A percentile compares a stretch with the other conserved stretches of the same genome.
Evolutionary conservation across 495 filamentous ascomycete genomes (phyloP).

Genomic region (Friedmanniomyces simplex): DNA sequence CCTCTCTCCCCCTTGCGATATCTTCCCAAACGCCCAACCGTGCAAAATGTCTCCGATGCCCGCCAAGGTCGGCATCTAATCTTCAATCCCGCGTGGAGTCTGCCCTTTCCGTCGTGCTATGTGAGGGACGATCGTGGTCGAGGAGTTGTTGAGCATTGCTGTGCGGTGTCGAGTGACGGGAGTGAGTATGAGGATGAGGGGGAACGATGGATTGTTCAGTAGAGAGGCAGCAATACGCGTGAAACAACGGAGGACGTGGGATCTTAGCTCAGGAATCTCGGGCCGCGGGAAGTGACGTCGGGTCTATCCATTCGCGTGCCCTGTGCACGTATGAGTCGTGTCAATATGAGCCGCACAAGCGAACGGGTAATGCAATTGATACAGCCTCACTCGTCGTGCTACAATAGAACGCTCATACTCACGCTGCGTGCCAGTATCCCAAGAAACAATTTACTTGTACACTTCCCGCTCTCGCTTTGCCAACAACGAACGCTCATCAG

Average conservation of each 20-base stretch:
- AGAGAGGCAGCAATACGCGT: background rate
- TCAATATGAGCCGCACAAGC: too few species aligned
- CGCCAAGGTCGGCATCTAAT: background rate
- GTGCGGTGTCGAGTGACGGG: background rate
- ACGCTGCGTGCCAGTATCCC: background rate
- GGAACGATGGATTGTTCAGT: background rate
- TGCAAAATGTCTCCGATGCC: background rate
- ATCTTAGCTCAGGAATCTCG: too few species aligned
- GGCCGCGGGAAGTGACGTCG: background rate
- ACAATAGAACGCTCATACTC: background rate
- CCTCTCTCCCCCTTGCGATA: background rate
- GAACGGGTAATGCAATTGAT: too few species aligned
- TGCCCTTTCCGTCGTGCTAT: background rate
- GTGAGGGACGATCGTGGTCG: background rate
- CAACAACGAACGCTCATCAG: background rate
- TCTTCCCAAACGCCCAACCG: background rate
- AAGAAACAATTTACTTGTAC: background rate
- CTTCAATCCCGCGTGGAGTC: background rate
- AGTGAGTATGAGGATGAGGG: background rate
- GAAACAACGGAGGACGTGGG: background rate
- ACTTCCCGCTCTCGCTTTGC: background rate
- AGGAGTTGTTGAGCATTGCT: background rate
- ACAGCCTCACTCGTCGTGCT: background rate
- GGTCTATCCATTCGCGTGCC: too few species aligned
- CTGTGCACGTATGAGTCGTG: too few species aligned